phyloP scores from a whole-genome alignment of 1,284 basidiomycete species.

The Rhodotorula mucilaginosa region DNA sequence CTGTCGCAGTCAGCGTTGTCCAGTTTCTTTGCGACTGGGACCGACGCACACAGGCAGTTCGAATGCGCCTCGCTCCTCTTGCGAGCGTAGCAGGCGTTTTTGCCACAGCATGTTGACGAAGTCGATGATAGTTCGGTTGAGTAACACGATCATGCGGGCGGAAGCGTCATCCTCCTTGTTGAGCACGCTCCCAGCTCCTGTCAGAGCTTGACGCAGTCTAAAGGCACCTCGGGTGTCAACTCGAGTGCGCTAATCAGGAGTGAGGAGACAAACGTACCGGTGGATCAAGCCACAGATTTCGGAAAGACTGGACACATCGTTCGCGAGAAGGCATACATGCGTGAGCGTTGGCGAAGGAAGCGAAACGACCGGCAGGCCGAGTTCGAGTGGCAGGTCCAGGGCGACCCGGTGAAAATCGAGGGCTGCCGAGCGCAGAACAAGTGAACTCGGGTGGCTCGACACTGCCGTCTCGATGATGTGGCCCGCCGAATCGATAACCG shows the following conservation, averaged over 20 bases:
- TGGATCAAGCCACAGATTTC: conserved; percentile 21
- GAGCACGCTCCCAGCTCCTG: conserved; percentile 13
- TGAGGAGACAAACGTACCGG: background rate
- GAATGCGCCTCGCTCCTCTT: background rate
- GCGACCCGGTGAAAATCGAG: conserved; percentile 16
- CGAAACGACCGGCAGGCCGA: conserved; percentile 12
- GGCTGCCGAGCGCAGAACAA: conserved; percentile 13
- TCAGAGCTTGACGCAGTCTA: conserved; percentile 28
- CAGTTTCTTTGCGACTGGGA: too few relatives aligned
- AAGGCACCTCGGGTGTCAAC: background rate
- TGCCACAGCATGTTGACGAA: conserved; percentile 22
- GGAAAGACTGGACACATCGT: conserved; percentile 13
- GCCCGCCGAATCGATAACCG: conserved; percentile 3
- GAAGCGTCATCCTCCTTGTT: background rate
- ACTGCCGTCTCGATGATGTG: background rate
- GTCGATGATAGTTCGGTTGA: conserved; percentile 23
- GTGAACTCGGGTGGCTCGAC: conserved; percentile 7
- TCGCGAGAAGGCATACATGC: conserved; percentile 10
- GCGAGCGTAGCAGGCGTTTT: conserved; percentile 5
- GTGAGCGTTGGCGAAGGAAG: conserved; percentile 15
- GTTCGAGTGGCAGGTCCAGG: conserved; percentile 17
- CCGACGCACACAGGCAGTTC: conserved; percentile 3
- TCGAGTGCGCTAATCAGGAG: too few relatives aligned
- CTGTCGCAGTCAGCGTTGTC: too few relatives aligned
- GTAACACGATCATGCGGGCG: background rate